Evolutionary conservation across 352 stramenopile genomes (phyloP), one percentile per base, ranked within the genome.

Genomic region (Globisporangium yorkense): DNA sequence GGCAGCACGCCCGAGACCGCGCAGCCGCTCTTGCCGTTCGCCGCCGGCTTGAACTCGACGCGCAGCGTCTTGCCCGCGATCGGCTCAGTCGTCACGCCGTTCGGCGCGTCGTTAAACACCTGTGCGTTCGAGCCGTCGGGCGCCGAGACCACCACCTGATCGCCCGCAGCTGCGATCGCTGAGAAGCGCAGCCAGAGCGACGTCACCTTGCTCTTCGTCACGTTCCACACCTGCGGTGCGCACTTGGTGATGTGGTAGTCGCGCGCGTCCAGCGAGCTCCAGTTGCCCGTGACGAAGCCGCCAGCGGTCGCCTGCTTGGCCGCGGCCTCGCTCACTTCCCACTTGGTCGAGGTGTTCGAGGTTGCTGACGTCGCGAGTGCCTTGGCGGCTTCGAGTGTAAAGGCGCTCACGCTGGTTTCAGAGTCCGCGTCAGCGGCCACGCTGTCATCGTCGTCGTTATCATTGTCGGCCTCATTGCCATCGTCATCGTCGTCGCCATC

Each of bases 181-280:
- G 63, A 66, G 59, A 85, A 82, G 29, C 68, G 51, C 15, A 85
- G 65, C 66, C 65, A 77, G 33, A 82, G 63, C 9, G 72, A 66
- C 20, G 51, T 69, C 12, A 68, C 70, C 49, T 68, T 71, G 52
- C 74, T 66, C 51, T 84, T 70, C 50, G 57, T 80, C 61, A 84
- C 67, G 44, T 64, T 80, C 72, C 75, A 84, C 49, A 57, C 65
- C 57, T 84, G 75, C 20, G 55, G 62, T 40, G 70, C 54, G 44
- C 75, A 84, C 29, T 64, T 20, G 1, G 72, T 31, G 60, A 84
- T 80, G n/a, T 49, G 55, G 54, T 78, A 84, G 35, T 55, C 65
- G 18, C 49, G 61, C 1, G 68, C 40, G 43, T 70, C 63, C n/a
- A 82, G 63, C 16, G 45, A 49, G 47, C 61, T 66, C 51, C 57